phyloP scores from a whole-genome alignment of 31 red algal genomes.

The Asparagopsis taxiformis region DNA sequence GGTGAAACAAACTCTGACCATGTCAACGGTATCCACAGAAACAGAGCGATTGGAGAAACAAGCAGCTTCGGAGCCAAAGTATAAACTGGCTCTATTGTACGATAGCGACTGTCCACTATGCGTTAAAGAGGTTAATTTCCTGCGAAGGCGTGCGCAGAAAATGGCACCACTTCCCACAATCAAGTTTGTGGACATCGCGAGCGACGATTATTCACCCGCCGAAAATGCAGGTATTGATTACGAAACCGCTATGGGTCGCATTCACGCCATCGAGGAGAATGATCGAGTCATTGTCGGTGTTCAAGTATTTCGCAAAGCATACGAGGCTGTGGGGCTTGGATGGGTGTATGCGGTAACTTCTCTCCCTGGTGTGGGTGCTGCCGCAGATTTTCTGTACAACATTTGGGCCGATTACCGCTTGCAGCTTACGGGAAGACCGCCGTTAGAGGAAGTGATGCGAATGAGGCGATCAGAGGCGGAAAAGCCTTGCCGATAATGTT shows the following conservation, averaged over 20 bases:
- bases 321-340: slow-evolving; percentile 81
- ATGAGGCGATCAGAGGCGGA: slow-evolving; percentile 6
- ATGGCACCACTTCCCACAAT: slow-evolving; percentile 16
- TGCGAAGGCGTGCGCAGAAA: slow-evolving; percentile 38
- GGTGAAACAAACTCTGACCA: no score
- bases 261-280: slow-evolving; percentile 75
- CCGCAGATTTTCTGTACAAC: slow-evolving; percentile 50
- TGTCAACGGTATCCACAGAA: no score
- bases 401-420: slow-evolving; percentile 74
- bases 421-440: slow-evolving; percentile 55
- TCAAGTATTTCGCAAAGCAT: slow-evolving; percentile 72
- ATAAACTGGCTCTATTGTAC: no score
- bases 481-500: neutral
- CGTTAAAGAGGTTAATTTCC: slow-evolving; percentile 67
- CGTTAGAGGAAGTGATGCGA: slow-evolving; percentile 33
- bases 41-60: no score
- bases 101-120: slow-evolving; percentile 91
- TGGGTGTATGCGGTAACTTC: slow-evolving; percentile 75
- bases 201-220: slow-evolving; percentile 28
- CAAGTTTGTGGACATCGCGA: slow-evolving; percentile 79
- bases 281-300: slow-evolving; percentile 67
- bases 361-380: slow-evolving; percentile 25
- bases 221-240: slow-evolving; percentile 51
- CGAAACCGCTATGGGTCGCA: slow-evolving; percentile 76
- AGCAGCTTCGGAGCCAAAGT: no score